Percentiles rank a stretch among this genome's conserved stretches.
phyloP scores from a whole-genome alignment of 495 filamentous ascomycete genomes.

The Annulohypoxylon bovei region DNA sequence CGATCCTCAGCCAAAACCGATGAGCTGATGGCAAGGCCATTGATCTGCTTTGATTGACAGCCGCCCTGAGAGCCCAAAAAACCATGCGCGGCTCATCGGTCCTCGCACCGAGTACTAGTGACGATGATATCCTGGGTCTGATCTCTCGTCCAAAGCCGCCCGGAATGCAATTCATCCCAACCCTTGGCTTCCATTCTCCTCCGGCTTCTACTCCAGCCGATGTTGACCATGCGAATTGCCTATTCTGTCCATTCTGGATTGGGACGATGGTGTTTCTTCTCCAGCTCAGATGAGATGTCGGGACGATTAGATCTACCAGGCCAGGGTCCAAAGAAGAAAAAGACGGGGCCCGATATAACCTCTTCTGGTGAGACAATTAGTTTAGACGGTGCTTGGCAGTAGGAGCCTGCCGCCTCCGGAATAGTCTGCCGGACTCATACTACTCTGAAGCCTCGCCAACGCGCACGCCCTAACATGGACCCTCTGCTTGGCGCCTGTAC shows the following conservation, averaged over 20 bases:
- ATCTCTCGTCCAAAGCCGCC: slow-evolving; percentile 21
- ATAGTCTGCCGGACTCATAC: slow-evolving; percentile 6
- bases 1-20: background rate
- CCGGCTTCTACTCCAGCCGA: slow-evolving; percentile 44
- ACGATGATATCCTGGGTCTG: slow-evolving; percentile 31
- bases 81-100: slow-evolving; percentile 30
- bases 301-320: slow-evolving; percentile 44
- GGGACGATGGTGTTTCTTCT: slow-evolving; percentile 26
- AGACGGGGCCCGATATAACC: slow-evolving; percentile 23
- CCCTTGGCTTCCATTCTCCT: slow-evolving; percentile 24
- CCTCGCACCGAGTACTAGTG: slow-evolving; percentile 31
- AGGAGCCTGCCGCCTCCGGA: slow-evolving; percentile 22
- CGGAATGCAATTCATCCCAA: slow-evolving; percentile 24
- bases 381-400: slow-evolving; percentile 32
- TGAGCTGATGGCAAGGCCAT: slow-evolving; percentile 33
- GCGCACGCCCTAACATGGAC: slow-evolving; percentile 11
- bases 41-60: slow-evolving; percentile 18
- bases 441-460: slow-evolving; percentile 35
- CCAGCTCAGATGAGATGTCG: slow-evolving; percentile 41
- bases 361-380: slow-evolving; percentile 37
- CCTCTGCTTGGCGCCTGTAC: slow-evolving; percentile 22
- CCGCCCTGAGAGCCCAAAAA: background rate
- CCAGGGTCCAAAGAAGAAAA: slow-evolving; percentile 32
- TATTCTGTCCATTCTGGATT: slow-evolving; percentile 28
- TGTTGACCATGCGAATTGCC: slow-evolving; percentile 4